These are phyloP conservation scores for Xylaria sp. DNA, from an alignment of 2,329 filamentous ascomycete species.

Conservation along the genomic window DNA sequence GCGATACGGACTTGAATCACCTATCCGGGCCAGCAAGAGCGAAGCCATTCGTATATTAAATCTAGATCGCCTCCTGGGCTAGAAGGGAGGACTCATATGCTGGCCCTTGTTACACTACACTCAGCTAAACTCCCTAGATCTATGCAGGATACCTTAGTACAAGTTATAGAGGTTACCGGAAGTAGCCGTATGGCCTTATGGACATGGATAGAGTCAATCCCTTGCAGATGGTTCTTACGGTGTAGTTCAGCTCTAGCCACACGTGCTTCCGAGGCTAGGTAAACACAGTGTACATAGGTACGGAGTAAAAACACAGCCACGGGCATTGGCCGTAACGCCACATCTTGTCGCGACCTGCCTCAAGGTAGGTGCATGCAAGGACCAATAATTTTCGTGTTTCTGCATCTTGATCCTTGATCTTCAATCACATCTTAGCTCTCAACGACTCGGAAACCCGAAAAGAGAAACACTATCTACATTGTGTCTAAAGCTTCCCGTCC, in stretches of 20 bases:
- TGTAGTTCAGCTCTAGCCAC: background rate
- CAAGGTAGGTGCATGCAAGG: slow-evolving; percentile 21
- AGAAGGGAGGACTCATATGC: too few species aligned
- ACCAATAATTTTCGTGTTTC: slow-evolving; percentile 38
- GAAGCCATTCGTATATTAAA: too few species aligned
- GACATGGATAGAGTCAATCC: background rate
- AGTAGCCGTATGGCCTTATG: background rate
- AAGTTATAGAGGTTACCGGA: background rate
- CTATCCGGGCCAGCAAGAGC: too few species aligned
- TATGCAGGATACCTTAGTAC: too few species aligned
- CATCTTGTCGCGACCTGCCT: slow-evolving; percentile 36
- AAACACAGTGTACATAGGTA: background rate
- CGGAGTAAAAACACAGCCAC: slow-evolving; percentile 25
- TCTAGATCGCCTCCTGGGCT: too few species aligned
- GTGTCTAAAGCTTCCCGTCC: background rate
- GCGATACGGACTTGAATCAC: too few species aligned
- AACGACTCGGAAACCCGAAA: slow-evolving; percentile 5
- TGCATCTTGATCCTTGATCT: slow-evolving; percentile 17
- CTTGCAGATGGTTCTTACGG: background rate
- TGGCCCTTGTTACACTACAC: too few species aligned
- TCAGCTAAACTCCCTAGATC: too few species aligned
- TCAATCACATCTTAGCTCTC: slow-evolving; percentile 17
- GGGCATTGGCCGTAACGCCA: slow-evolving; percentile 15
- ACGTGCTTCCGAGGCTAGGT: background rate
- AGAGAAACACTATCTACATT: background rate